phyloP scores from a whole-genome alignment of 148 eudicot species.

The Camellia granthamiana region DNA sequence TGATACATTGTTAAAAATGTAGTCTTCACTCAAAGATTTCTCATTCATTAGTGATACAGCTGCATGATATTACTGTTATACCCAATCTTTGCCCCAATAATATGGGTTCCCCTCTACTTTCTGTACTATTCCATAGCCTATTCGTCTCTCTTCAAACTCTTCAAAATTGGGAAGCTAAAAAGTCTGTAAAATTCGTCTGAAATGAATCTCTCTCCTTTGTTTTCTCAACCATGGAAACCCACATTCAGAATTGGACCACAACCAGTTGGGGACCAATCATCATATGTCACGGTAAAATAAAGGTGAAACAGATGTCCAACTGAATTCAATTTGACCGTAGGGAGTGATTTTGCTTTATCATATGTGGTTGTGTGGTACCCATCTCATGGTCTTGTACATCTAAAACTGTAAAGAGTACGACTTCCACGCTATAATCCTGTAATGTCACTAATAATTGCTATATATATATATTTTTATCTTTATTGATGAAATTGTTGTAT shows the following conservation, averaged over 20 bases:
- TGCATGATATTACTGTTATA: too few relatives aligned
- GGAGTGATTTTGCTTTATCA: not conserved
- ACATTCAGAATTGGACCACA: constrained; percentile 8
- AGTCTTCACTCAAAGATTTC: too few relatives aligned
- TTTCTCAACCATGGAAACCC: not conserved
- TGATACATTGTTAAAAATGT: too few relatives aligned
- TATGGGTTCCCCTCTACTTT: too few relatives aligned
- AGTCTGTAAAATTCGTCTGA: not conserved
- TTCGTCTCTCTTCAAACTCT: not conserved
- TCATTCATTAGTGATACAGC: not conserved
- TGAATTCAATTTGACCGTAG: not conserved
- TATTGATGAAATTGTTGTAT: not conserved
- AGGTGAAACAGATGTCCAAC: not conserved
- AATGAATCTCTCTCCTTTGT: not conserved
- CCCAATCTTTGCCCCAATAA: too few relatives aligned
- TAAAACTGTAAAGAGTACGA: not conserved
- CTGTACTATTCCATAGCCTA: too few relatives aligned
- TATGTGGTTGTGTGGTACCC: not conserved
- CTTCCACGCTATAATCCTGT: too few relatives aligned
- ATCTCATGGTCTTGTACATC: not conserved
- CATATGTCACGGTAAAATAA: not conserved
- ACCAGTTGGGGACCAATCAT: not conserved
- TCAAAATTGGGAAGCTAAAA: not conserved
- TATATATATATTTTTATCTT: too few relatives aligned
- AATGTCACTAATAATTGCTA: too few relatives aligned